These are phyloP conservation scores for Brassica juncea DNA, from an alignment of 345 rosid species.

Conservation along the genomic window DNA sequence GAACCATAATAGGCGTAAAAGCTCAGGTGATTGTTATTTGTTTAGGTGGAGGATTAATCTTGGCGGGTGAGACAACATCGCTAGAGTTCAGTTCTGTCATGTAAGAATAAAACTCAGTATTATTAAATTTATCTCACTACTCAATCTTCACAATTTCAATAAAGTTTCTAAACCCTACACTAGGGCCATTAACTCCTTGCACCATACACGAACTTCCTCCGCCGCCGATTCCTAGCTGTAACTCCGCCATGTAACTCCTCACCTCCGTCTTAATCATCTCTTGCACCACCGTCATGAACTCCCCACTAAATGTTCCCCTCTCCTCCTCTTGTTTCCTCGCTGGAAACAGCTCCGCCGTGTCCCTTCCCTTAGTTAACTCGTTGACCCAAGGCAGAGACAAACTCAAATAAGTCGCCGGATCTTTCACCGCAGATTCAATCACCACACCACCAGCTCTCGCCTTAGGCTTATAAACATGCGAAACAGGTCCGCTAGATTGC, in stretches of 20 bases:
- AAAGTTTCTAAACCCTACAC: slow-evolving; percentile 60
- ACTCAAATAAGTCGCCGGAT: slow-evolving; percentile 60
- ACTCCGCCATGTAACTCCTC: slow-evolving; percentile 66
- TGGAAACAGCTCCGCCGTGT: slow-evolving; percentile 27
- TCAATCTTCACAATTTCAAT: slow-evolving; percentile 62
- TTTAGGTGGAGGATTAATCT: too few species aligned
- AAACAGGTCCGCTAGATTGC: slow-evolving; percentile 48
- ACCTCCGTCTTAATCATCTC: slow-evolving; percentile 91
- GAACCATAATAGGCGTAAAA: not conserved
- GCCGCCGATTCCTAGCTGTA: slow-evolving; percentile 45
- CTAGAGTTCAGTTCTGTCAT: not conserved
- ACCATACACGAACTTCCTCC: slow-evolving; percentile 50
- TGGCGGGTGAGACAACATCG: too few species aligned
- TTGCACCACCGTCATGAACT: slow-evolving; percentile 75
- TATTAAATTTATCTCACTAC: slow-evolving; percentile 29
- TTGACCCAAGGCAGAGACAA: slow-evolving; percentile 59
- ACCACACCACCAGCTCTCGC: slow-evolving; percentile 49
- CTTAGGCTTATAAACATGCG: slow-evolving; percentile 43
- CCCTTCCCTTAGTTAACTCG: slow-evolving; percentile 29
- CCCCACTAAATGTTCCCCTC: slow-evolving; percentile 46
- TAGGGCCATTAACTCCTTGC: slow-evolving; percentile 47
- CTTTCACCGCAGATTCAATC: slow-evolving; percentile 44
- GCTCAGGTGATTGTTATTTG: not conserved
- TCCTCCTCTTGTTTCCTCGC: slow-evolving; percentile 31
- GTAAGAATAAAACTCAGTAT: not conserved